Base-by-base conservation (phyloP, 768 basidiomycete species). In the Coprinopsis cinerea region DNA sequence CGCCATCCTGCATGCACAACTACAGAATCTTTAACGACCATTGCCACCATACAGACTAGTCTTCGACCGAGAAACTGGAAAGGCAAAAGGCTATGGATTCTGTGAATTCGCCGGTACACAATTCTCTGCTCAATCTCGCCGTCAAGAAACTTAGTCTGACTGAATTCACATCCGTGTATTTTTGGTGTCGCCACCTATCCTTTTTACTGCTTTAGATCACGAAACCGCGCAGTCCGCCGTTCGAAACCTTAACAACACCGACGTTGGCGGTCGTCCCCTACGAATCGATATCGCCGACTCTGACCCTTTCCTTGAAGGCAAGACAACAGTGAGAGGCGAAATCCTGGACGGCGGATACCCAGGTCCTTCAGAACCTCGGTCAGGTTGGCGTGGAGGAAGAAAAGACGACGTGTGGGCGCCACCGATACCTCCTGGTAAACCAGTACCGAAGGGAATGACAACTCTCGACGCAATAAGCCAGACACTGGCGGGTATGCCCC, bases 171-270 rank as follows among this genome's bases (percentile, higher is more conserved):
- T 36, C 28, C 15, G 13, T 25, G n/a, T n/a, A n/a, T n/a, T n/a
- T n/a, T n/a, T n/a, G n/a, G n/a, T n/a, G n/a, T n/a, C n/a, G n/a
- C n/a, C n/a, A n/a, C n/a, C n/a, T n/a, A n/a, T n/a, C n/a, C n/a
- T n/a, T n/a, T 18, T 7, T 53, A 44, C 46, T 47, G 18, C 49
- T 40, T 43, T 37, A 45, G 96, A 99, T 67, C 90, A 95, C 65
- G 94, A 96, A 67, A 98, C 96, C 20, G 96, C 96, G 5, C 68
- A 81, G 22, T 95, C 92, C 44, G 96, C 96, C 42, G 92, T 99
- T 14, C 85, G 96, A 59, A 99, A 98, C 62, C 79, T 99, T 43
- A 92, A 96, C 67, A 91, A 89, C 53, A 82, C 82, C 44, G 91
- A 92, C 57, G 88, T 97, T 26, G 92, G 89, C 49, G 96, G 96